Evolutionary conservation across 2,329 filamentous ascomycete genomes (phyloP).

Genomic region (Arthrinium phaeospermum): DNA sequence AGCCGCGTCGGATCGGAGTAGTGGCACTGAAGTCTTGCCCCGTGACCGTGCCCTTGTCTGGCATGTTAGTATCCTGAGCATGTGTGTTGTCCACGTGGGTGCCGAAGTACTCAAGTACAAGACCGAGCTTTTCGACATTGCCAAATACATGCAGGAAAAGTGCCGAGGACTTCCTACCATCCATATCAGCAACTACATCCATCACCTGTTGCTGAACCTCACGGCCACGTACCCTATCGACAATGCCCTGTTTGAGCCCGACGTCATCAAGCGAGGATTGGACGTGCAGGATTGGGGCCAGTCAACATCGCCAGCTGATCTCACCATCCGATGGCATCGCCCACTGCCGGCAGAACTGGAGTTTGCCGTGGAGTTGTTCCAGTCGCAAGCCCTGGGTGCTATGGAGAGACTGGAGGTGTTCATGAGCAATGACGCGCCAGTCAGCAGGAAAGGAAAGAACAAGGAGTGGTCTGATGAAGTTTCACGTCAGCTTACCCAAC

Average conservation of each 20-base stretch:
- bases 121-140: constrained; percentile 87
- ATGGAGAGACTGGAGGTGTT: constrained; percentile 76
- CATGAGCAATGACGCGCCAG: constrained; percentile 79
- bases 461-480: constrained; percentile 99
- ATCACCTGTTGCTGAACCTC: constrained; percentile 92
- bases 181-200: constrained; percentile 96
- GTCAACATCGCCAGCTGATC: constrained; percentile 71
- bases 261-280: constrained; percentile 72
- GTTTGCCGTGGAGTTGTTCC: constrained; percentile 89
- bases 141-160: constrained; percentile 94
- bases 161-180: constrained; percentile 94
- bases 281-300: constrained; percentile 85
- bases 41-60: constrained; percentile 92
- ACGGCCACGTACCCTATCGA: constrained; percentile 95
- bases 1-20: constrained; percentile 91
- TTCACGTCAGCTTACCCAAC: constrained; percentile 83
- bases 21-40: constrained; percentile 89
- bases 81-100: constrained; percentile 97
- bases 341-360: constrained; percentile 80
- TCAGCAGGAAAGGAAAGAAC: constrained; percentile 91
- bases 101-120: constrained; percentile 88
- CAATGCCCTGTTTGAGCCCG: constrained; percentile 84
- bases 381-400: constrained; percentile 80
- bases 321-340: constrained; percentile 91
- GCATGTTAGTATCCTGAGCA: constrained; percentile 96